Evolutionary conservation across 805 yeast genomes (phyloP).

Genomic region (Sugiyamaella floridensis): DNA sequence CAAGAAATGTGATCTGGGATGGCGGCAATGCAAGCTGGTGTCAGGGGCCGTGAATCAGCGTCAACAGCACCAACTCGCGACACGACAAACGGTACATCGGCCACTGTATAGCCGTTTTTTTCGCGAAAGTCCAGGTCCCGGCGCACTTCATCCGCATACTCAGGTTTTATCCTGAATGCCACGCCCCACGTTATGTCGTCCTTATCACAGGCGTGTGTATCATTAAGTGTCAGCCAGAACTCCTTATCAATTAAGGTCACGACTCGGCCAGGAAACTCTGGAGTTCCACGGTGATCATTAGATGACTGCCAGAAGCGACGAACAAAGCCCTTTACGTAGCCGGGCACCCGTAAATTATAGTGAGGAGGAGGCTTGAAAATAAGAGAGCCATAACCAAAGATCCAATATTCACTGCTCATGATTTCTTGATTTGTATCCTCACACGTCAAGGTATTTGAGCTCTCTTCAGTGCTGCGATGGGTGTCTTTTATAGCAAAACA

Average conservation of each 20-base stretch:
- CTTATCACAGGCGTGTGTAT: constrained; percentile 33
- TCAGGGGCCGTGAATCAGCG: constrained; percentile 6
- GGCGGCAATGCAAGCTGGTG: neutral
- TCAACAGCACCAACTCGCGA: constrained; percentile 20
- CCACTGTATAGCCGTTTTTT: constrained; percentile 78
- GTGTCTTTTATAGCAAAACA: no score
- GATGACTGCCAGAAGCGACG: constrained; percentile 90
- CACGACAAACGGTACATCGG: constrained; percentile 57
- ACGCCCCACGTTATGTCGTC: constrained; percentile 59
- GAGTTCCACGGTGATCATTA: constrained; percentile 85
- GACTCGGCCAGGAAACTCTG: constrained; percentile 81
- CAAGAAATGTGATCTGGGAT: constrained; percentile 39
- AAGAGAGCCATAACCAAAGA: constrained; percentile 84
- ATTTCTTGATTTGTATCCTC: neutral
- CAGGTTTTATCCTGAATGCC: constrained; percentile 71
- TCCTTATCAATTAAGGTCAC: constrained; percentile 66
- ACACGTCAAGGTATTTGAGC: neutral
- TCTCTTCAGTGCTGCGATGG: no score
- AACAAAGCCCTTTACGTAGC: constrained; percentile 66
- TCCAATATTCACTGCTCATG: constrained; percentile 44
- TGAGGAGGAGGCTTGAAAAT: constrained; percentile 87
- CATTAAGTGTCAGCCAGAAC: constrained; percentile 41
- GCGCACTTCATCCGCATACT: constrained; percentile 51
- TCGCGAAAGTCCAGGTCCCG: constrained; percentile 76
- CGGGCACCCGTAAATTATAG: constrained; percentile 55